A percentile compares a stretch with the other conserved stretches of the same genome.
Evolutionary conservation across 306 rosid genomes (phyloP).

Genomic region (Sicyos baderoa): DNA sequence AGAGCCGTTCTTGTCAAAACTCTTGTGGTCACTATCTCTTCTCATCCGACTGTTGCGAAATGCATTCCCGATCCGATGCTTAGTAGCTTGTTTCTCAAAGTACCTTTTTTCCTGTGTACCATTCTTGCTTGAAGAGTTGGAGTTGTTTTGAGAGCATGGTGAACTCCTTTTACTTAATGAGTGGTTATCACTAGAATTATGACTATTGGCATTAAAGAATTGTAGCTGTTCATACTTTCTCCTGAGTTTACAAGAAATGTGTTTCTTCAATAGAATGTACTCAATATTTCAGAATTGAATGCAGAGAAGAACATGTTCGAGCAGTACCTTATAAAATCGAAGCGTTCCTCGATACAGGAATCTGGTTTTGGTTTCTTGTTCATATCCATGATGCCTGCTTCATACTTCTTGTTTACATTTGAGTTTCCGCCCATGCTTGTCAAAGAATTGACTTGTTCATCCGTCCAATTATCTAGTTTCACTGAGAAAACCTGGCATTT

Average conservation of each 20-base stretch:
- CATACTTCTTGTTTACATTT: conserved; percentile 55
- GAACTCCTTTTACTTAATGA: conserved; percentile 28
- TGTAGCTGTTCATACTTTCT: conserved; percentile 67
- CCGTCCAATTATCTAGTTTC: conserved; percentile 86
- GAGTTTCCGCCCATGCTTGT: conserved; percentile 67
- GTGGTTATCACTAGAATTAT: conserved; percentile 16
- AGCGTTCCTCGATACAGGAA: conserved; percentile 69
- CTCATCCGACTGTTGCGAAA: conserved; percentile 63
- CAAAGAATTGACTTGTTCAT: conserved; percentile 59
- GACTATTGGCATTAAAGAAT: conserved; percentile 29
- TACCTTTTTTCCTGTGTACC: conserved; percentile 43
- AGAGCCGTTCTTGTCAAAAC: conserved; percentile 42
- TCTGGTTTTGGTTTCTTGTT: conserved; percentile 54
- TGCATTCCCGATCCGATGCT: conserved; percentile 52
- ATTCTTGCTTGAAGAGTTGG: conserved; percentile 30
- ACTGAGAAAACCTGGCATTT: conserved; percentile 62
- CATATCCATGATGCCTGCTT: conserved; percentile 50
- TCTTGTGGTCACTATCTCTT: conserved; percentile 59
- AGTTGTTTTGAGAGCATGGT: conserved; percentile 25
- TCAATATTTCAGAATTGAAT: neutral
- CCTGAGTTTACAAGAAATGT: conserved; percentile 37
- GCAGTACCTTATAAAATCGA: conserved; percentile 60
- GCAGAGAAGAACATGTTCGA: neutral
- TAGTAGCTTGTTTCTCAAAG: conserved; percentile 36
- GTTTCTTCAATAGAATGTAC: conserved; percentile 5